phyloP scores from a whole-genome alignment of 2,329 filamentous ascomycete species.

The Curvularia verruculosa region DNA sequence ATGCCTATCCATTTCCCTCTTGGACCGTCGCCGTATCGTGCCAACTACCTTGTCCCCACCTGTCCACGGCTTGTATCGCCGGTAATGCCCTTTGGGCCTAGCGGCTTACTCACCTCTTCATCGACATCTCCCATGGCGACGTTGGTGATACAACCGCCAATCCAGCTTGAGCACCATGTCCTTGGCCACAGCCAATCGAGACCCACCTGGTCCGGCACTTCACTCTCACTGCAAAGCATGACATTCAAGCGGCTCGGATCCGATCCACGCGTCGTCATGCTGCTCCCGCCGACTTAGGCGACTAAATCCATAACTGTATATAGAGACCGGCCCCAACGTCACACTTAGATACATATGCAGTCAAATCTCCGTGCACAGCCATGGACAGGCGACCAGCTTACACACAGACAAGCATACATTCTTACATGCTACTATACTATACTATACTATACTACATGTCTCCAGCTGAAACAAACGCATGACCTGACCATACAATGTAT shows the following conservation, averaged over 20 bases:
- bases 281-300: constrained; percentile 9
- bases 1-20: neutral
- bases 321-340: constrained; percentile 16
- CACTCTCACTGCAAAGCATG: neutral
- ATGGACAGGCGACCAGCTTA: no score
- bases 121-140: constrained; percentile 6
- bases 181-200: neutral
- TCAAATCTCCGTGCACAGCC: constrained; percentile 20
- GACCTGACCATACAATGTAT: neutral
- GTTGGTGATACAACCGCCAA: constrained; percentile 5
- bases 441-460: neutral
- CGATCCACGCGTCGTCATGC: neutral
- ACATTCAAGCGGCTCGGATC: neutral
- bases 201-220: neutral
- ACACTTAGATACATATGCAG: constrained; percentile 31
- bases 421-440: no score
- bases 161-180: neutral
- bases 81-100: neutral
- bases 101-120: neutral
- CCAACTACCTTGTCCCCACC: neutral
- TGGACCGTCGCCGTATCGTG: neutral
- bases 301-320: constrained; percentile 3
- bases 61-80: neutral
- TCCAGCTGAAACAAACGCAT: neutral
- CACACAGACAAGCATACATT: no score